Percentiles rank a stretch among this genome's conserved stretches.
Conservation (phyloP, 148 eudicot genomes). For the Silene uniflora region DNA sequence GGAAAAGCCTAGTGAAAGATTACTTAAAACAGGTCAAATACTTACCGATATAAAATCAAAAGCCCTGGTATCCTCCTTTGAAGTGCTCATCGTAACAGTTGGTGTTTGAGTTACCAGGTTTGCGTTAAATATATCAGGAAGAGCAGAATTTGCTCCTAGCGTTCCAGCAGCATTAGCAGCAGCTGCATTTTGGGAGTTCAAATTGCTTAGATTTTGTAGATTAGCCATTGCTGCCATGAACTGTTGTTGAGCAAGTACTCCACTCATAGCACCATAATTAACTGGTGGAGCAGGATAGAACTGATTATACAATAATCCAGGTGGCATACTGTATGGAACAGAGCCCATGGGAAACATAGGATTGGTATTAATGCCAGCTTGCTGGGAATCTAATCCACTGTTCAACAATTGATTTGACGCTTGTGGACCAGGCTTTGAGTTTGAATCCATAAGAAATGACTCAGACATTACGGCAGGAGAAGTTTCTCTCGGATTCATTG, state of each 20-base stretch:
- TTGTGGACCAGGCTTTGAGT: conserved; percentile 32
- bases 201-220: conserved; percentile 57
- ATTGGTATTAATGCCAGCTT: conserved; percentile 39
- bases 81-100: conserved; percentile 48
- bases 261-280: conserved; percentile 65
- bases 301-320: conserved; percentile 63
- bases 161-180: conserved; percentile 39
- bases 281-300: conserved; percentile 56
- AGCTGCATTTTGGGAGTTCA: conserved; percentile 47
- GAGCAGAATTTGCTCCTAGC: conserved; percentile 40
- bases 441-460: conserved; percentile 30
- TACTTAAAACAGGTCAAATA: too few relatives aligned
- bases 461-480: conserved; percentile 29
- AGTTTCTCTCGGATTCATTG: conserved; percentile 30
- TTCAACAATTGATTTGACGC: conserved; percentile 30
- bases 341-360: conserved; percentile 59
- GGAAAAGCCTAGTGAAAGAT: too few relatives aligned
- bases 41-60: conserved; percentile 96
- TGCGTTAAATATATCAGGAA: conserved; percentile 86
- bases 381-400: conserved; percentile 40
- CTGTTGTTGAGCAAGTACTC: conserved; percentile 70
- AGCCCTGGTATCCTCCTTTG: conserved; percentile 82
- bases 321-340: conserved; percentile 48
- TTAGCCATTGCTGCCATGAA: conserved; percentile 83
- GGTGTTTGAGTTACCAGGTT: conserved; percentile 53